phyloP scores from a whole-genome alignment of 1,139 yeast species.

The Diutina mesorugosa region DNA sequence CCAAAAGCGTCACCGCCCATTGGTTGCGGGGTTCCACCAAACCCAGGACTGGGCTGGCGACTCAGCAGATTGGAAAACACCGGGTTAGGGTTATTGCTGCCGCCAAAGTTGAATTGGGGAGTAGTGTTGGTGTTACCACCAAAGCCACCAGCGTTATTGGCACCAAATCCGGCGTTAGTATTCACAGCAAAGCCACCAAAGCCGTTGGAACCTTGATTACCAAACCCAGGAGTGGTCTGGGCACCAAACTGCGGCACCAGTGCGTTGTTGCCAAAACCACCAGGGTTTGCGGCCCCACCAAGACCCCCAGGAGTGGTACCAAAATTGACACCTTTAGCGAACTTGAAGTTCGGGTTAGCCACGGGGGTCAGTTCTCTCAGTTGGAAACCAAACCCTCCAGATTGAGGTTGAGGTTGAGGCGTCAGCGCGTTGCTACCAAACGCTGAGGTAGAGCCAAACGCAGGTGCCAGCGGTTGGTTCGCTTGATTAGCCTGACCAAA shows the following conservation, averaged over 20 bases:
- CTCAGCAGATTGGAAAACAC: neutral
- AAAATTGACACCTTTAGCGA: neutral
- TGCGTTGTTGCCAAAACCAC: neutral
- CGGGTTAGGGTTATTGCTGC: neutral
- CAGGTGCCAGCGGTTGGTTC: neutral
- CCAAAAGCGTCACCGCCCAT: neutral
- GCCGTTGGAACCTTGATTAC: neutral
- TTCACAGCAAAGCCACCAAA: neutral
- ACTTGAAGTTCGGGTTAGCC: neutral
- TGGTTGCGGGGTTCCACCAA: neutral
- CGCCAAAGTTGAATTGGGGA: neutral
- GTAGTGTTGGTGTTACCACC: neutral
- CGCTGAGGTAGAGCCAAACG: neutral
- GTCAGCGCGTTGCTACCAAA: slow-evolving; percentile 1
- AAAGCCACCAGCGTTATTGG: neutral
- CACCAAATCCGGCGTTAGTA: neutral
- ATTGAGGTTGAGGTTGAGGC: neutral
- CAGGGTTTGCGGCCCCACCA: neutral
- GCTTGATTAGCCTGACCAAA: neutral
- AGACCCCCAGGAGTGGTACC: neutral
- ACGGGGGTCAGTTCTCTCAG: neutral
- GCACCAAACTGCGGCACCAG: neutral
- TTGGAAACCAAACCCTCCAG: neutral
- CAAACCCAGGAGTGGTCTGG: neutral
- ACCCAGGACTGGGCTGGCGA: neutral